A percentile compares a stretch with the other conserved stretches of the same genome.
Evolutionary conservation across 257 asterid species (phyloP).

Genomic region (Solanum habrochaites): DNA sequence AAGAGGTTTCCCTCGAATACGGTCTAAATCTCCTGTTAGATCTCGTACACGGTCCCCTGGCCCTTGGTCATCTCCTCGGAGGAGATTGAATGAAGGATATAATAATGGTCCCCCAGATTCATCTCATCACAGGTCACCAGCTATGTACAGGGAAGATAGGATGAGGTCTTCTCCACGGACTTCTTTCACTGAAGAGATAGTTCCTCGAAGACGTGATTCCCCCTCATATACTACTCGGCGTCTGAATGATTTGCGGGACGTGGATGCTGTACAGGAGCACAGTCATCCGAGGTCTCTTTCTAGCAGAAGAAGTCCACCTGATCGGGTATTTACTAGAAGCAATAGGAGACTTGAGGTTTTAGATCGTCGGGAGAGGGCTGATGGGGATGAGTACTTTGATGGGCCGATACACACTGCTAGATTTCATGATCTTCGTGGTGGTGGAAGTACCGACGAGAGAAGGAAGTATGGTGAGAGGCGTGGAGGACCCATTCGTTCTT

Average conservation of each 20-base stretch:
- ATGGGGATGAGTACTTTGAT: constrained; percentile 39
- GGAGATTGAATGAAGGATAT: constrained; percentile 47
- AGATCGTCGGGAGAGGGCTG: constrained; percentile 52
- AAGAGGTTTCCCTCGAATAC: constrained; percentile 41
- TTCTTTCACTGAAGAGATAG: constrained; percentile 57
- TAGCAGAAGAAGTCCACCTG: constrained; percentile 46
- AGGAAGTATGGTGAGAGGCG: constrained; percentile 65
- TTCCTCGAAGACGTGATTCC: constrained; percentile 56
- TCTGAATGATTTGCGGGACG: constrained; percentile 42
- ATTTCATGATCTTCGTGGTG: constrained; percentile 32
- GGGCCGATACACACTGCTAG: constrained; percentile 32
- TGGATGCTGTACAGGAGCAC: constrained; percentile 46
- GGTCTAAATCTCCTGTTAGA: constrained; percentile 61
- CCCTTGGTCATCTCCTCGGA: constrained; percentile 63
- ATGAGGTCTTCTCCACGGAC: constrained; percentile 65
- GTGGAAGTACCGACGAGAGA: constrained; percentile 52
- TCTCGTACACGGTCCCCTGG: constrained; percentile 63
- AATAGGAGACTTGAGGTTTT: constrained; percentile 43
- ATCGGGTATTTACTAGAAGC: constrained; percentile 29
- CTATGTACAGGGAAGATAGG: constrained; percentile 47
- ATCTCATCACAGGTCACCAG: constrained; percentile 48
- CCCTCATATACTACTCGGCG: constrained; percentile 44
- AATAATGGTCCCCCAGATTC: constrained; percentile 27
- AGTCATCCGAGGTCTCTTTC: constrained; percentile 36
- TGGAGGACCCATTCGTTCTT: constrained; percentile 27